phyloP scores from a whole-genome alignment of 1,139 yeast genomes.

The Magnusiomyces tetraspermus region DNA sequence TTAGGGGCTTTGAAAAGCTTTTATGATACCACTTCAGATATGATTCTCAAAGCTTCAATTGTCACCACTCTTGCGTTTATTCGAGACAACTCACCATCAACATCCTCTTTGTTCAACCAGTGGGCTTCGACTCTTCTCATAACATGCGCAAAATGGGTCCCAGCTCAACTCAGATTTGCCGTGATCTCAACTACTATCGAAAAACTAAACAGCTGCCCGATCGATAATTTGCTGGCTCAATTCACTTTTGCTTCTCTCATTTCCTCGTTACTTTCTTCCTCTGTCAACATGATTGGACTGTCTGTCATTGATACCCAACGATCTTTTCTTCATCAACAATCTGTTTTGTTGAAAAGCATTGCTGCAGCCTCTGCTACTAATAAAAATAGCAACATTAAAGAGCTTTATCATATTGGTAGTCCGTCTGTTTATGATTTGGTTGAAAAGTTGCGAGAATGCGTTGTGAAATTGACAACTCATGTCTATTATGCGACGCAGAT shows the following conservation, averaged over 20 bases:
- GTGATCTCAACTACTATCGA: conserved; percentile 42
- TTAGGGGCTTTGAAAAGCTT: conserved; percentile 30
- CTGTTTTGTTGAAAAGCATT: conserved; percentile 29
- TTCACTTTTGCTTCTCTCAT: conserved; percentile 44
- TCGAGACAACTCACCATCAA: conserved; percentile 21
- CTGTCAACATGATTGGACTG: conserved; percentile 77
- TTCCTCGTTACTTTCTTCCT: conserved; percentile 61
- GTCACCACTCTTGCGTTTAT: conserved; percentile 30
- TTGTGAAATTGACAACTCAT: conserved; percentile 59
- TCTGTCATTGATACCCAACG: conserved; percentile 78
- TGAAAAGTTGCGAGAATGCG: conserved; percentile 33
- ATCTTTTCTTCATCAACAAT: conserved; percentile 49
- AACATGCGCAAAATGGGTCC: conserved; percentile 50
- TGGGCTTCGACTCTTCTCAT: conserved; percentile 6
- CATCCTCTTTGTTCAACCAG: neutral
- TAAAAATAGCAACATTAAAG: no score
- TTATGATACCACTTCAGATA: conserved; percentile 33
- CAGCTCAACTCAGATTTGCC: conserved; percentile 77
- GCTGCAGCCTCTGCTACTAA: no score
- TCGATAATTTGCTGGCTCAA: conserved; percentile 35
- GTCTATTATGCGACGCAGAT: conserved; percentile 72
- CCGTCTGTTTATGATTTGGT: conserved; percentile 17
- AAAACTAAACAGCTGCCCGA: conserved; percentile 23
- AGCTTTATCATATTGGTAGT: conserved; percentile 4
- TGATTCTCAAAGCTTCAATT: conserved; percentile 33